Evolutionary conservation across 176 grass and related monocot genomes (phyloP), one percentile per base, ranked within the genome.

Genomic region (Alopecurus myosuroides): DNA sequence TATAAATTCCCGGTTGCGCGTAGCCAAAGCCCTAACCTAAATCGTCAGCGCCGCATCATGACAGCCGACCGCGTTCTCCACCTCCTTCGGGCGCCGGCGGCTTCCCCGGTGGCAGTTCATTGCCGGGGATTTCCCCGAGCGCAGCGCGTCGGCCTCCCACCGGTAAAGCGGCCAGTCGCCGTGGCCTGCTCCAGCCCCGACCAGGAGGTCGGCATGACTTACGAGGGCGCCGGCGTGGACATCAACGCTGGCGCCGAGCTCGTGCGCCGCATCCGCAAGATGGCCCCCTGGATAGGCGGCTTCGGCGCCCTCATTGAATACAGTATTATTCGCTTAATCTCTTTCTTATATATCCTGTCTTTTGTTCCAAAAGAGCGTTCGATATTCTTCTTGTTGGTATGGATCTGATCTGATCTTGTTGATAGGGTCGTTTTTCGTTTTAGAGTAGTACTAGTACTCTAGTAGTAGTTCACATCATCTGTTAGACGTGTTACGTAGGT

Each of bases 171-270:
- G 22, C 74, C 40, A 50, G 39, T 37, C 1, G 58, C 87, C 56
- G 30, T 92, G 31, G 31, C 77, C 77, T 92, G 86, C 80, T 79
- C 64, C 49, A 28, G 61, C 80, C 53, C 53, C 48, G 28, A 14
- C 35, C 45, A 34, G 15, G 56, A 40, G 0, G 76, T 42, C 28
- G 89, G 91, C 22, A 82, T 95, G 48, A 94, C 93, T 6, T 96
- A 94, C 74, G 94, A 92, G 85, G 91, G 34, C 22, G 91, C 93
- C 22, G 93, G 93, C 7, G 96, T 98, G 39, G 96, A 98, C 61
- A 98, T 98, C 14, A 91, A 98, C 30, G 93, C 91, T 22, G 96
- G 93, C 11, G 20, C 96, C 10, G 96, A 98, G 82, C 83, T 98
- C 72, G 93, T 98, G 11, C 83, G 91, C 11, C 88, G 96, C 72